Evolutionary conservation across 371 early-diverging fungal species (phyloP).

Genomic region (Actinomortierella wolfii): DNA sequence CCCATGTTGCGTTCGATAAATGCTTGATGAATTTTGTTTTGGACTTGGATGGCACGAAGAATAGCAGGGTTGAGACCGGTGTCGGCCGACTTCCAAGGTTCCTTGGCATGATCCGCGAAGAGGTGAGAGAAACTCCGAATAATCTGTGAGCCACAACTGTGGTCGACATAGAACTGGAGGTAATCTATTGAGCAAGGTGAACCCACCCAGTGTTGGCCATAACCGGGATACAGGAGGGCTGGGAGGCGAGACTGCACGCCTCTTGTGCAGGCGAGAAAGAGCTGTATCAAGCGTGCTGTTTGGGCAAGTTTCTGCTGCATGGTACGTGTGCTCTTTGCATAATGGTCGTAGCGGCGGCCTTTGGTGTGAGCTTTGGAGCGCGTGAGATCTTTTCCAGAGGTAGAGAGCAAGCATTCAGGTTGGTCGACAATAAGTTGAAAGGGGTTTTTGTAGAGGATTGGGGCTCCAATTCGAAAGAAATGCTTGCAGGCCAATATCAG

Average conservation of each 20-base stretch:
- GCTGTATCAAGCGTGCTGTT: conserved; percentile 32
- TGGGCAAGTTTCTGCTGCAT: conserved; percentile 18
- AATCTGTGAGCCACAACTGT: conserved; percentile 13
- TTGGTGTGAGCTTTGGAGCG: too few species aligned
- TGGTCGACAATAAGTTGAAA: too few species aligned
- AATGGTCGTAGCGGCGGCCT: too few species aligned
- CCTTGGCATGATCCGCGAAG: conserved; percentile 30
- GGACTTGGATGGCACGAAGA: conserved; percentile 16
- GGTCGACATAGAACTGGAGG: conserved; percentile 22
- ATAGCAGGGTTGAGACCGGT: conserved; percentile 7
- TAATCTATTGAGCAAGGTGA: conserved; percentile 34
- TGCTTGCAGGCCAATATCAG: too few species aligned
- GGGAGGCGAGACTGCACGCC: conserved; percentile 33
- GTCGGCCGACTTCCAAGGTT: background rate
- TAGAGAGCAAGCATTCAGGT: too few species aligned
- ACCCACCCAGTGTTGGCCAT: conserved; percentile 43
- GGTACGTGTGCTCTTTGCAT: too few species aligned
- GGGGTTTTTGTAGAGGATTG: too few species aligned
- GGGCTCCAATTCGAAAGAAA: too few species aligned
- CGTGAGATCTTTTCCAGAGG: too few species aligned
- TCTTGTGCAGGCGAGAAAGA: conserved; percentile 32
- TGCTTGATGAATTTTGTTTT: conserved; percentile 26
- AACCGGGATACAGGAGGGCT: conserved; percentile 38
- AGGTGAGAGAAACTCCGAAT: conserved; percentile 30
- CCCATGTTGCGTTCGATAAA: conserved; percentile 23